Percentiles rank a stretch among this genome's conserved stretches.
These are phyloP conservation scores for Hypericum perforatum DNA, from an alignment of 345 rosid species.

Conservation along the genomic window DNA sequence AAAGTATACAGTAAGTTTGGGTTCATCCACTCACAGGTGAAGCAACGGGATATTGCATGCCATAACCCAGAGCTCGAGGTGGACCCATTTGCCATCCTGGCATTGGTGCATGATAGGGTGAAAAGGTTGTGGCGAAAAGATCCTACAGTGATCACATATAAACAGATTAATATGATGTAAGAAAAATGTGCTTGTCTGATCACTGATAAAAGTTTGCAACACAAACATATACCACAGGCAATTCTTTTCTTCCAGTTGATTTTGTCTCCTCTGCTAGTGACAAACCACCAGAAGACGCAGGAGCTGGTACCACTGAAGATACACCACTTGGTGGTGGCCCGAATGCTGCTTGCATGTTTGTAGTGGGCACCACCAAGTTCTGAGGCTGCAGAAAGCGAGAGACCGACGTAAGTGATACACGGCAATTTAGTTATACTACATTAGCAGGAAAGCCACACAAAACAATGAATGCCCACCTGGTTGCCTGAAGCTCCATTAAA, in stretches of 20 bases:
- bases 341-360: constrained; percentile 33
- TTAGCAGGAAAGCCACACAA: constrained; percentile 1
- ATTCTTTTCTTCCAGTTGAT: constrained; percentile 52
- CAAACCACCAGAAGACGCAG: constrained; percentile 22
- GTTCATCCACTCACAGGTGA: constrained; percentile 6
- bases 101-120: constrained; percentile 39
- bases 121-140: constrained; percentile 52
- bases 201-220: neutral
- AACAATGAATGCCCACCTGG: constrained; percentile 38
- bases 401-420: constrained; percentile 3
- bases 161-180: neutral
- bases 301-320: constrained; percentile 19
- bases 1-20: neutral
- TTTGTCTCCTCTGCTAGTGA: constrained; percentile 35
- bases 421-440: constrained; percentile 8
- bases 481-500: constrained; percentile 36
- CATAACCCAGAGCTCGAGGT: constrained; percentile 48
- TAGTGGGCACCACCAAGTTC: constrained; percentile 29
- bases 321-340: constrained; percentile 40
- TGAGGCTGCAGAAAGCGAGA: constrained; percentile 36
- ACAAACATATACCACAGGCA: constrained; percentile 54
- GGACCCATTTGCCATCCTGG: constrained; percentile 77
- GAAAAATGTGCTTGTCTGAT: neutral
- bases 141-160: constrained; percentile 35
- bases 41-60: constrained; percentile 5